These are phyloP conservation scores for Inonotus hispidus DNA, from an alignment of 1,284 basidiomycete species.

Conservation along the genomic window DNA sequence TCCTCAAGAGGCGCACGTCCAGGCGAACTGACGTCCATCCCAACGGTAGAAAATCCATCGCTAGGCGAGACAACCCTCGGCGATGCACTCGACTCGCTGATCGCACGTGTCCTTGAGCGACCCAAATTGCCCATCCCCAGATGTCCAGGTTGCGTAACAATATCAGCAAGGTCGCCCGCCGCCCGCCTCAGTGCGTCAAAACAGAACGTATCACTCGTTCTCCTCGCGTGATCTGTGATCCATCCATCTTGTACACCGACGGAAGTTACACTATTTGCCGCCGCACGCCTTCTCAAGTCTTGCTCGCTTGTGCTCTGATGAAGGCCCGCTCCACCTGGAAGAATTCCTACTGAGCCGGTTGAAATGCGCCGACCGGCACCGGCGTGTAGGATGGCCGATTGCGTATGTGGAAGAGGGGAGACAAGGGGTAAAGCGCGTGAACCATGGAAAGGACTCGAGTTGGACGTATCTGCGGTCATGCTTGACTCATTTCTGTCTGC, in stretches of 20 bases:
- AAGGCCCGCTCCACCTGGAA: neutral
- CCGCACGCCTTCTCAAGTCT: slow-evolving; percentile 12
- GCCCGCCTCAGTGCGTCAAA: slow-evolving; percentile 5
- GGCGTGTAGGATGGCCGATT: neutral
- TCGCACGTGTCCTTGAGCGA: slow-evolving; percentile 14
- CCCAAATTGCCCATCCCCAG: neutral
- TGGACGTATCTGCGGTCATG: slow-evolving; percentile 6
- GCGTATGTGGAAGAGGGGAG: neutral
- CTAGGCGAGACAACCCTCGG: slow-evolving; percentile 13
- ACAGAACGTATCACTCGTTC: slow-evolving; percentile 15
- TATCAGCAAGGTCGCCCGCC: neutral
- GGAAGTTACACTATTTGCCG: neutral
- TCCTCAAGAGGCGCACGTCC: neutral
- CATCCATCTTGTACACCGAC: neutral
- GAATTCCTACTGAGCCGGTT: slow-evolving; percentile 12
- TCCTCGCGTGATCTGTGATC: slow-evolving; percentile 9
- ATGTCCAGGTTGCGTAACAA: neutral
- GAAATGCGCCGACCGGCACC: slow-evolving; percentile 12
- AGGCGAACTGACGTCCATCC: neutral
- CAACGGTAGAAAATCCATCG: neutral
- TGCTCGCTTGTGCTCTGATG: slow-evolving; percentile 17
- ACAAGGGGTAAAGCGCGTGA: slow-evolving; percentile 10
- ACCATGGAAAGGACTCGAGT: slow-evolving; percentile 14
- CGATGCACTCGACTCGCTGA: slow-evolving; percentile 16
- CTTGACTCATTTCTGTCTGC: neutral